phyloP scores from a whole-genome alignment of 495 filamentous ascomycete genomes.

The Bryoglossum gracile region DNA sequence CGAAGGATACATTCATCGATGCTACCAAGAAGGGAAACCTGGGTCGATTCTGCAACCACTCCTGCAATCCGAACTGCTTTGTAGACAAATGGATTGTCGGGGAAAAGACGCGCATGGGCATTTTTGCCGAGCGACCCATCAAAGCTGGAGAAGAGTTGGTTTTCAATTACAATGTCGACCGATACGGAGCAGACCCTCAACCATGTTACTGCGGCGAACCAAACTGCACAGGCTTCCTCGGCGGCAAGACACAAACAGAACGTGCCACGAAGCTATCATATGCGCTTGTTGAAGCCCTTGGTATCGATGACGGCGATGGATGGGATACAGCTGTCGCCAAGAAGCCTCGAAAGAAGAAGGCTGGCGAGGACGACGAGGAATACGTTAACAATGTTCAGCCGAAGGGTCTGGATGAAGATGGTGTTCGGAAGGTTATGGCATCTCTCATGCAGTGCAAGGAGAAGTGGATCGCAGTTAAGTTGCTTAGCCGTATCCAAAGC shows the following conservation, averaged over 20 bases:
- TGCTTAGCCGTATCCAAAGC: slow-evolving; percentile 83
- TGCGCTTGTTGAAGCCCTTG: slow-evolving; percentile 88
- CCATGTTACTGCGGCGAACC: slow-evolving; percentile 93
- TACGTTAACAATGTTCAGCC: slow-evolving; percentile 88
- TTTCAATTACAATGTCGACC: slow-evolving; percentile 99
- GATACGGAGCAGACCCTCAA: slow-evolving; percentile 94
- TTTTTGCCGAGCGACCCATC: slow-evolving; percentile 86
- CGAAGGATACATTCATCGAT: slow-evolving; percentile 93
- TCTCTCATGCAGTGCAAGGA: slow-evolving; percentile 98
- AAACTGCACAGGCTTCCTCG: slow-evolving; percentile 94
- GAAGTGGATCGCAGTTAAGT: slow-evolving; percentile 98
- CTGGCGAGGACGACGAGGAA: slow-evolving; percentile 90
- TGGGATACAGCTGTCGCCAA: slow-evolving; percentile 88
- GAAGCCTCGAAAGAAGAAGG: slow-evolving; percentile 89
- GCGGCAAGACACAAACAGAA: slow-evolving; percentile 95
- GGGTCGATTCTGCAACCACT: slow-evolving; percentile 97
- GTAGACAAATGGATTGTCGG: slow-evolving; percentile 99
- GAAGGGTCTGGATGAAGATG: slow-evolving; percentile 75
- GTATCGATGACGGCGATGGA: slow-evolving; percentile 85
- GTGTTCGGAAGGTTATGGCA: slow-evolving; percentile 96
- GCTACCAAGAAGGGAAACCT: slow-evolving; percentile 96
- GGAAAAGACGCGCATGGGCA: slow-evolving; percentile 98
- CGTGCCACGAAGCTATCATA: slow-evolving; percentile 86
- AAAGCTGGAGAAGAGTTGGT: slow-evolving; percentile 89
- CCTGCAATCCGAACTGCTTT: slow-evolving; percentile 97